phyloP scores from a whole-genome alignment of 768 basidiomycete species.

The Tricholoma bakamatsutake region DNA sequence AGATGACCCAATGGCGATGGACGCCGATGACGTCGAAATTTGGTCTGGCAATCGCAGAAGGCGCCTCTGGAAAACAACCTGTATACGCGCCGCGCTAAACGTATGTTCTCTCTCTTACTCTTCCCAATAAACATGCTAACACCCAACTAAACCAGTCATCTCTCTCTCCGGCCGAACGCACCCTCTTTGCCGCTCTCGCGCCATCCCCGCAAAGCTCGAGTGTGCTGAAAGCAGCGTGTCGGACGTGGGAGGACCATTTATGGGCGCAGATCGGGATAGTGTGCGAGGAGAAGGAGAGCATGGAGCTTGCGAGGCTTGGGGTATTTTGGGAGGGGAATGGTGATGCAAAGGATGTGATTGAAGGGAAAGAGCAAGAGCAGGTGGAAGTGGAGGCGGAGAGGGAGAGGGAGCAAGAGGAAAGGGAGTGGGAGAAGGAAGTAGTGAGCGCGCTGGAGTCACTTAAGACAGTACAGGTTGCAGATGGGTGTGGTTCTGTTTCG shows the following conservation, averaged over 20 bases:
- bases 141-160: background rate
- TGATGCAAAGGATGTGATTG: conserved; percentile 31
- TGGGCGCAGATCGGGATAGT: conserved; percentile 86
- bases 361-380: conserved; percentile 60
- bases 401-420: conserved; percentile 44
- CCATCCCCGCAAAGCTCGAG: conserved; percentile 63
- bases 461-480: conserved; percentile 49
- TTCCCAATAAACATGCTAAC: conserved; percentile 6
- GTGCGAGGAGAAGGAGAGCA: conserved; percentile 75
- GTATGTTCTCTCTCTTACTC: conserved; percentile 33
- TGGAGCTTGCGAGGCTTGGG: conserved; percentile 59
- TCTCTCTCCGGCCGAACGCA: conserved; percentile 39
- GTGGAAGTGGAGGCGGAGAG: background rate
- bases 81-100: conserved; percentile 71
- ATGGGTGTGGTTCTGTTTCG: conserved; percentile 43
- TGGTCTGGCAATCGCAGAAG: conserved; percentile 76
- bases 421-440: conserved; percentile 67
- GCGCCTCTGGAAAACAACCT: conserved; percentile 84
- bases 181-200: conserved; percentile 80
- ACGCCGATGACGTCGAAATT: conserved; percentile 43
- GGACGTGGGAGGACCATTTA: conserved; percentile 92
- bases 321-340: conserved; percentile 73
- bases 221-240: conserved; percentile 66
- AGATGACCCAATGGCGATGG: conserved; percentile 43
- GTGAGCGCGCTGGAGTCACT: conserved; percentile 44